Percentiles rank a stretch among this genome's conserved stretches.
Conservation (phyloP, 208 protist species). For the Crithidia mellificae region DNA sequence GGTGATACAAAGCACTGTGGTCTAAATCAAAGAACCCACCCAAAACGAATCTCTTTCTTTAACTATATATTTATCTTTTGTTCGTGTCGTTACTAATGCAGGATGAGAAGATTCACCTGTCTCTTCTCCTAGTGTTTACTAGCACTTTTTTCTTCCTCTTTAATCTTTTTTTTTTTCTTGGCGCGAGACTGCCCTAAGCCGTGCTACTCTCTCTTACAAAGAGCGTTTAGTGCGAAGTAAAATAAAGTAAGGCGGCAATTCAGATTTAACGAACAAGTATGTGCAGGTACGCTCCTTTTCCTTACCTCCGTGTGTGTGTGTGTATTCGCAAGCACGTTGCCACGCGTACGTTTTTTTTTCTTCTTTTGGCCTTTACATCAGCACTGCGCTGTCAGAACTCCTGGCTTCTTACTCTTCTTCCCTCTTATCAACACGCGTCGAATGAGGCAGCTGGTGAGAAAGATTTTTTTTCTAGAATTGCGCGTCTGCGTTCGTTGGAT, state of each 20-base stretch:
- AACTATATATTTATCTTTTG: not conserved
- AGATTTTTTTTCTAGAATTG: not conserved
- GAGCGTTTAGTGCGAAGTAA: not conserved
- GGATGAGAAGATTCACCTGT: not conserved
- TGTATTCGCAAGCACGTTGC: not conserved
- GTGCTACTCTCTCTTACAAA: not conserved
- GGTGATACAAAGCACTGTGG: too few species aligned
- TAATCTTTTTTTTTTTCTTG: not conserved
- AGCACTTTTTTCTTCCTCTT: not conserved
- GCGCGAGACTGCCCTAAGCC: not conserved
- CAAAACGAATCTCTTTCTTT: not conserved
- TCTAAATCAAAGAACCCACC: too few species aligned
- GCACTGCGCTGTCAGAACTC: not conserved
- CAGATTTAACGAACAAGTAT: not conserved
- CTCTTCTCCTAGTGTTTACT: not conserved
- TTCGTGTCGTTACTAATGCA: not conserved
- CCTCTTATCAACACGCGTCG: not conserved
- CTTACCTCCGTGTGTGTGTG: not conserved
- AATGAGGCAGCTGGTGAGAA: not conserved
- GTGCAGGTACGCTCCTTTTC: not conserved
- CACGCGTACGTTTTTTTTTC: not conserved
- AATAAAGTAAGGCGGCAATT: not conserved
- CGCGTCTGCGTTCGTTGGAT: too few species aligned
- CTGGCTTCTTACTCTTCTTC: not conserved
- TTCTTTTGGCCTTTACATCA: not conserved